phyloP scores from a whole-genome alignment of 2,329 filamentous ascomycete genomes.

The Penicillium hesseltinei region DNA sequence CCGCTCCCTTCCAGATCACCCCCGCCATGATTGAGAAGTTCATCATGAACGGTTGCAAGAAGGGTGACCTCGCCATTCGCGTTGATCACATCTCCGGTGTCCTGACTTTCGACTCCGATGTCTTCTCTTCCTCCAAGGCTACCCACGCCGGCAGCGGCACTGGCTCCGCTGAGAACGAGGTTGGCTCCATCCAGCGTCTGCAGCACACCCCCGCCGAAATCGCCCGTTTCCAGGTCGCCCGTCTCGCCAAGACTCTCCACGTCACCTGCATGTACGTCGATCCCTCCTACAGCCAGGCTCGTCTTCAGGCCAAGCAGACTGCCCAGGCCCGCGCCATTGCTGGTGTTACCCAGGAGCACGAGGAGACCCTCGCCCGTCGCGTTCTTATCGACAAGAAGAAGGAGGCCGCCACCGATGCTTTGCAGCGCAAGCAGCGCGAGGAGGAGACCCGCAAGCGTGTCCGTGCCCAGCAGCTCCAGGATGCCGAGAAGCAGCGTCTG shows the following conservation, averaged over 20 bases:
- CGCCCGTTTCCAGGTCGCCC: slow-evolving; percentile 88
- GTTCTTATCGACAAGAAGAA: slow-evolving; percentile 95
- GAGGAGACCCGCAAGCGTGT: slow-evolving; percentile 84
- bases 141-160: slow-evolving; percentile 78
- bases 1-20: slow-evolving; percentile 90
- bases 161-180: slow-evolving; percentile 83
- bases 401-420: slow-evolving; percentile 84
- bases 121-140: slow-evolving; percentile 95
- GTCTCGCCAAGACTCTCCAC: slow-evolving; percentile 85
- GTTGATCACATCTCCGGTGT: slow-evolving; percentile 95
- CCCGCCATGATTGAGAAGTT: slow-evolving; percentile 96
- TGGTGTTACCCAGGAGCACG: slow-evolving; percentile 89
- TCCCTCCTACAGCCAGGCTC: slow-evolving; percentile 78
- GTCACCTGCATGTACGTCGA: slow-evolving; percentile 96
- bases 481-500: slow-evolving; percentile 84
- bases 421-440: slow-evolving; percentile 87
- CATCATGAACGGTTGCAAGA: slow-evolving; percentile 99
- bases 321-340: slow-evolving; percentile 79
- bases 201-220: slow-evolving; percentile 98
- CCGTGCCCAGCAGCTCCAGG: slow-evolving; percentile 81
- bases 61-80: slow-evolving; percentile 93
- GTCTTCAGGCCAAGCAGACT: slow-evolving; percentile 72
- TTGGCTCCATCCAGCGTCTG: slow-evolving; percentile 82
- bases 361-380: slow-evolving; percentile 78
- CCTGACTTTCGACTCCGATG: slow-evolving; percentile 94